Conservation (phyloP, 768 basidiomycete species). For the Omphalotus guepiniiformis region DNA sequence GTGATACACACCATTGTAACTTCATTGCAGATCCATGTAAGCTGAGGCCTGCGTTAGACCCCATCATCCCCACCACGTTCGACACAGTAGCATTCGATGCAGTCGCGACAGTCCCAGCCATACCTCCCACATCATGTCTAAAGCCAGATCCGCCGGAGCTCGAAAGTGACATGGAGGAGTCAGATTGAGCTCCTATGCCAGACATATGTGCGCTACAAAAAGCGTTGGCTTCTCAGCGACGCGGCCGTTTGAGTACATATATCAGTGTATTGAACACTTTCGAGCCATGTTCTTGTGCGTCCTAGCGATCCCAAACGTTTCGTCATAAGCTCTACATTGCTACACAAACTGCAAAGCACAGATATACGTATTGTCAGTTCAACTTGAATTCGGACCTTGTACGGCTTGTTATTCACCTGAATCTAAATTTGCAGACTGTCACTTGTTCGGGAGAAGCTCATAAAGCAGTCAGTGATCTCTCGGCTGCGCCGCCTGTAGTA, state of each 20-base stretch:
- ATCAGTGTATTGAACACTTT: constrained; percentile 76
- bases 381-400: constrained; percentile 80
- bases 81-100: constrained; percentile 80
- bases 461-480: constrained; percentile 78
- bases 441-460: constrained; percentile 78
- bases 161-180: constrained; percentile 23
- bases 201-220: constrained; percentile 77
- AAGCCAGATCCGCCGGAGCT: constrained; percentile 44
- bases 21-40: constrained; percentile 78
- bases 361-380: constrained; percentile 83
- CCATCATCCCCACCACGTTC: constrained; percentile 85
- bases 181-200: constrained; percentile 64
- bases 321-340: constrained; percentile 73
- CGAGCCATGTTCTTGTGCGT: constrained; percentile 55
- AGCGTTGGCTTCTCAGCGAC: constrained; percentile 87
- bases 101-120: constrained; percentile 80
- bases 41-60: constrained; percentile 63
- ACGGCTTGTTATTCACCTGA: constrained; percentile 49
- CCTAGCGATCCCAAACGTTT: constrained; percentile 75
- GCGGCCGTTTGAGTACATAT: constrained; percentile 74
- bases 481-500: constrained; percentile 67
- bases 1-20: constrained; percentile 70
- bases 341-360: constrained; percentile 84
- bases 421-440: constrained; percentile 52
- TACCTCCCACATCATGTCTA: constrained; percentile 51